A percentile compares a stretch with the other conserved stretches of the same genome.
These are phyloP conservation scores for Xerophyta viscosa DNA, from an alignment of 106 monocot species.

Conservation along the genomic window DNA sequence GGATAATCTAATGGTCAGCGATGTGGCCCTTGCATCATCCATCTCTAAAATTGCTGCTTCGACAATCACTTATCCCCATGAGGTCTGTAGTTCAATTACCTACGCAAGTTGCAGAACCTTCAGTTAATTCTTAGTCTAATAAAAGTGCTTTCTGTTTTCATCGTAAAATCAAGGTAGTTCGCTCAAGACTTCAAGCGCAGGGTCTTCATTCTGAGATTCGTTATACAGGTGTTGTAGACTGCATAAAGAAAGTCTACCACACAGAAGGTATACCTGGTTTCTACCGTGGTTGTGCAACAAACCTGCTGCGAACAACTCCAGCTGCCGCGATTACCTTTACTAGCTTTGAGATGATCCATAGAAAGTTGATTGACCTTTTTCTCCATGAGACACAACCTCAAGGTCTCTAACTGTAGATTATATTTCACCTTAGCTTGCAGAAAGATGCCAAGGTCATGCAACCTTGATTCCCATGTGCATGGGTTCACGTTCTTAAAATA, in stretches of 20 bases:
- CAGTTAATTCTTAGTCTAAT: too few species aligned
- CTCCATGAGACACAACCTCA: conserved; percentile 52
- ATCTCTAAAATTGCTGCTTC: conserved; percentile 77
- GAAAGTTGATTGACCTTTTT: conserved; percentile 46
- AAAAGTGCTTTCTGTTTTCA: neutral
- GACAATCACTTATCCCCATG: conserved; percentile 88
- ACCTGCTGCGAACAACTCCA: conserved; percentile 74
- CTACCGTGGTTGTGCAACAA: conserved; percentile 84
- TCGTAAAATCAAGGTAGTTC: conserved; percentile 43
- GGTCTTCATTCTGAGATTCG: conserved; percentile 40
- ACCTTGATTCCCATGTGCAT: too few species aligned
- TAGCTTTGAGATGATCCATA: conserved; percentile 93
- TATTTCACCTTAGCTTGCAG: neutral
- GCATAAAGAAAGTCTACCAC: conserved; percentile 55
- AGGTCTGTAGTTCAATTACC: conserved; percentile 28
- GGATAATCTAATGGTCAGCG: conserved; percentile 57
- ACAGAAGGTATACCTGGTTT: conserved; percentile 67
- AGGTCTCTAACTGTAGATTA: conserved; percentile 12
- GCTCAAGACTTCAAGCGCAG: conserved; percentile 86
- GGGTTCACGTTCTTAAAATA: too few species aligned
- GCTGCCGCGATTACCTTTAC: conserved; percentile 92
- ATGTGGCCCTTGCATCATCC: conserved; percentile 87
- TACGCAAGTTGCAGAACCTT: too few species aligned
- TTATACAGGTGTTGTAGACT: conserved; percentile 62
- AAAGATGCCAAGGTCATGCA: too few species aligned